Conservation (phyloP, 352 stramenopile species). For the Peronospora tabacina region DNA sequence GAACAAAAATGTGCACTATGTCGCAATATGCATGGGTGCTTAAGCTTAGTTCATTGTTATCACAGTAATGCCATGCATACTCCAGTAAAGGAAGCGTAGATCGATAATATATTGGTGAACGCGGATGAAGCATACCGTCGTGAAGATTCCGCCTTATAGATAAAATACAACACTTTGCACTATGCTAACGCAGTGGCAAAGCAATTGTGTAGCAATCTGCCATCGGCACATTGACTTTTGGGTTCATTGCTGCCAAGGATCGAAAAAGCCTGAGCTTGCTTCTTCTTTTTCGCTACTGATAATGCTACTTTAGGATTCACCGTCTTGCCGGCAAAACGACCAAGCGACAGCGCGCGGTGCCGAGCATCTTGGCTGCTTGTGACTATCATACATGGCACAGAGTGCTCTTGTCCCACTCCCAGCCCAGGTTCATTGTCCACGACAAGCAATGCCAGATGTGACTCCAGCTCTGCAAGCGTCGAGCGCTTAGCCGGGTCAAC, state of each 20-base stretch:
- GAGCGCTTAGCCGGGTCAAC: slow-evolving; percentile 42
- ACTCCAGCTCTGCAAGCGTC: slow-evolving; percentile 33
- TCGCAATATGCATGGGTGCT: too few relatives aligned
- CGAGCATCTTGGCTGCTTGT: slow-evolving; percentile 12
- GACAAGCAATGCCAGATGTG: slow-evolving; percentile 31
- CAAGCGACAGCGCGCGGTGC: slow-evolving; percentile 17
- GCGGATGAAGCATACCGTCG: neutral
- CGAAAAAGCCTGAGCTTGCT: slow-evolving; percentile 18
- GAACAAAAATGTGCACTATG: too few relatives aligned
- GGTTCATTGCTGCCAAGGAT: slow-evolving; percentile 7
- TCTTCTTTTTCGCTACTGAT: slow-evolving; percentile 21
- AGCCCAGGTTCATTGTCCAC: slow-evolving; percentile 5
- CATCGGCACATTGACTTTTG: slow-evolving; percentile 14
- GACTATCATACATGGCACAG: neutral
- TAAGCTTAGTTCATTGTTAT: too few relatives aligned
- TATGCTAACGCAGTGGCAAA: slow-evolving; percentile 19
- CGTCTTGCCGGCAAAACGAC: slow-evolving; percentile 23
- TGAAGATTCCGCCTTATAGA: slow-evolving; percentile 18
- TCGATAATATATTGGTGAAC: slow-evolving; percentile 13
- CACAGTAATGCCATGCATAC: too few relatives aligned
- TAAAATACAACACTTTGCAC: slow-evolving; percentile 16
- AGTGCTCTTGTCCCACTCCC: slow-evolving; percentile 1
- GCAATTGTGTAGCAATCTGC: slow-evolving; percentile 25
- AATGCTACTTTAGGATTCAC: slow-evolving; percentile 17
- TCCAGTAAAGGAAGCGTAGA: neutral